Conservation (phyloP, 2,329 filamentous ascomycete species). For the Hypoxylon sp. region DNA sequence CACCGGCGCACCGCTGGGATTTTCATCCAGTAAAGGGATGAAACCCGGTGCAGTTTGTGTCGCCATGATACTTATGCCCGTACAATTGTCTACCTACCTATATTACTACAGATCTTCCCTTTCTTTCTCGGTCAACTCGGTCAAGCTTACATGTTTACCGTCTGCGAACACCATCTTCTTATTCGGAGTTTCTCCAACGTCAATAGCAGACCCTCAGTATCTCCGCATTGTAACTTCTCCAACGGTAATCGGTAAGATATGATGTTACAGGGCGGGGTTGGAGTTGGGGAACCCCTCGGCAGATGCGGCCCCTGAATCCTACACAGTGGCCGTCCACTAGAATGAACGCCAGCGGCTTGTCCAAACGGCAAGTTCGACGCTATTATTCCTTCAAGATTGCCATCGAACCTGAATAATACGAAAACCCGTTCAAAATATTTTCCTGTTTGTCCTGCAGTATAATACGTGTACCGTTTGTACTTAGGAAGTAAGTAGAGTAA, state of each 20-base stretch:
- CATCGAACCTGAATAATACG: not conserved
- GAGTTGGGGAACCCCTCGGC: conserved; percentile 40
- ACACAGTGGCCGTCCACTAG: not conserved
- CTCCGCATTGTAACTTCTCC: conserved; percentile 20
- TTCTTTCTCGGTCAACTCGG: conserved; percentile 1
- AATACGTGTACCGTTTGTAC: not conserved
- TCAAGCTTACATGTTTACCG: conserved; percentile 1
- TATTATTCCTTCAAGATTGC: not conserved
- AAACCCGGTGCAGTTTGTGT: conserved; percentile 18
- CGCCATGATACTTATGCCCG: conserved; percentile 21
- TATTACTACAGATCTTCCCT: not conserved
- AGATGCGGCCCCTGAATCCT: conserved; percentile 34
- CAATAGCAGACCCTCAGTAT: conserved; percentile 4
- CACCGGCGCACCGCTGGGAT: conserved; percentile 49
- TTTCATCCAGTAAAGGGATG: conserved; percentile 46
- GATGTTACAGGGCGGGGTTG: conserved; percentile 41
- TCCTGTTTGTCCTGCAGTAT: not conserved
- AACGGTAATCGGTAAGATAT: conserved; percentile 20
- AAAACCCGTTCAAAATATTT: not conserved
- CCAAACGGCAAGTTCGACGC: not conserved
- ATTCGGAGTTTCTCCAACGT: conserved; percentile 23
- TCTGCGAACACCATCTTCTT: conserved; percentile 23
- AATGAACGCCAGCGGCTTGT: not conserved
- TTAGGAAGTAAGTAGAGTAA: too few species aligned
- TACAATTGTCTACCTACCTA: not conserved